Conservation (phyloP, 2,329 filamentous ascomycete species). For the Neopestalotiopsis sp. region DNA sequence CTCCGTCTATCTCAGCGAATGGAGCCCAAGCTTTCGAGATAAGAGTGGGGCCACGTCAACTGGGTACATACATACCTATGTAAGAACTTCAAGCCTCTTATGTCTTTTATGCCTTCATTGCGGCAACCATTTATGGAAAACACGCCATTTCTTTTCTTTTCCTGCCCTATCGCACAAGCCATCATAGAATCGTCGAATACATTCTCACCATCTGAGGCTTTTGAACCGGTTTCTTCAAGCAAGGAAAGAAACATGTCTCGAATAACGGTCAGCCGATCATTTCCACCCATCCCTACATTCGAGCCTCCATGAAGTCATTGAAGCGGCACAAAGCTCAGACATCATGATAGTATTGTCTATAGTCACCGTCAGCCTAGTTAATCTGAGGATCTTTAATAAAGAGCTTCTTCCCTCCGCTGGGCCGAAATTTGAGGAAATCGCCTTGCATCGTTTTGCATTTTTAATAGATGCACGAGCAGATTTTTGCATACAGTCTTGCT, state of each 20-base stretch:
- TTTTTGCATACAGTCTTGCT: not conserved
- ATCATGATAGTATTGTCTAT: not conserved
- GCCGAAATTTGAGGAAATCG: not conserved
- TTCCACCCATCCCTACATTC: not conserved
- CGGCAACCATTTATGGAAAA: not conserved
- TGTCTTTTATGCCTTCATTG: not conserved
- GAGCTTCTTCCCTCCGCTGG: not conserved
- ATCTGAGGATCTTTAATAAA: not conserved
- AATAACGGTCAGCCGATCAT: not conserved
- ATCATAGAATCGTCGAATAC: not conserved
- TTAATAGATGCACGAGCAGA: not conserved
- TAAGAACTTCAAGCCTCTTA: not conserved
- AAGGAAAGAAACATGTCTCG: not conserved
- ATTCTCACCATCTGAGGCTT: not conserved
- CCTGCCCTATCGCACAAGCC: not conserved
- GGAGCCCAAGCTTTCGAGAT: not conserved
- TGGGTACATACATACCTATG: not conserved
- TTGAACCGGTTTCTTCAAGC: not conserved
- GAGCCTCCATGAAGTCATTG: not conserved
- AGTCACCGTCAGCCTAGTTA: not conserved
- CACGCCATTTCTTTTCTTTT: constrained; percentile 5
- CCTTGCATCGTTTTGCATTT: not conserved
- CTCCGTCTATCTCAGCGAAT: not conserved
- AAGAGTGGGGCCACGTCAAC: not conserved
- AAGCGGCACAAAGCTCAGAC: not conserved